phyloP scores from a whole-genome alignment of 306 rosid species.

The Lathyrus sativus region DNA sequence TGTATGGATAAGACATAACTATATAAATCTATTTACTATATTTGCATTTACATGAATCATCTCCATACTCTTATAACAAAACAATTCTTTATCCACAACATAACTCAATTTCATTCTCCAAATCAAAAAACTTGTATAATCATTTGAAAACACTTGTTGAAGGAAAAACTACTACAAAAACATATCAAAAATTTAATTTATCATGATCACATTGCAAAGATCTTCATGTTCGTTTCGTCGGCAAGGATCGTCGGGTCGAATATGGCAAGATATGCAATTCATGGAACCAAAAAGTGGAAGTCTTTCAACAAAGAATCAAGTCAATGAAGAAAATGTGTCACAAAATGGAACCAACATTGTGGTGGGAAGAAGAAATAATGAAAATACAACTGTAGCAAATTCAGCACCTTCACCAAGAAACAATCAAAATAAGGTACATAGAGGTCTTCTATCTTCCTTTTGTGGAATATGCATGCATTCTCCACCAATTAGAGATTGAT shows the following conservation, averaged over 20 bases:
- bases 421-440: constrained; percentile 36
- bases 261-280: constrained; percentile 55
- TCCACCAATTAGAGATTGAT: constrained; percentile 32
- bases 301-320: constrained; percentile 15
- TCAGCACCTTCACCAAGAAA: constrained; percentile 38
- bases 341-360: constrained; percentile 15
- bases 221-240: constrained; percentile 67
- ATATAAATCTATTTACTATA: constrained; percentile 29
- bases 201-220: constrained; percentile 59
- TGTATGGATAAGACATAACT: constrained; percentile 14
- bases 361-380: constrained; percentile 26
- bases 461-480: constrained; percentile 57
- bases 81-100: background rate
- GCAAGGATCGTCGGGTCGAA: constrained; percentile 84
- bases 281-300: constrained; percentile 29
- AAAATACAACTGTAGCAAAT: background rate
- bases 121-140: constrained; percentile 11
- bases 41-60: constrained; percentile 28
- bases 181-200: background rate
- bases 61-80: constrained; percentile 25
- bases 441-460: constrained; percentile 41
- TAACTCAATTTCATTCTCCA: background rate
- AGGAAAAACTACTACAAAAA: background rate
- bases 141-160: constrained; percentile 13
- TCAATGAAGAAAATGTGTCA: constrained; percentile 31